phyloP scores from a whole-genome alignment of 305 asterid genomes.

The Solanum hybrid region DNA sequence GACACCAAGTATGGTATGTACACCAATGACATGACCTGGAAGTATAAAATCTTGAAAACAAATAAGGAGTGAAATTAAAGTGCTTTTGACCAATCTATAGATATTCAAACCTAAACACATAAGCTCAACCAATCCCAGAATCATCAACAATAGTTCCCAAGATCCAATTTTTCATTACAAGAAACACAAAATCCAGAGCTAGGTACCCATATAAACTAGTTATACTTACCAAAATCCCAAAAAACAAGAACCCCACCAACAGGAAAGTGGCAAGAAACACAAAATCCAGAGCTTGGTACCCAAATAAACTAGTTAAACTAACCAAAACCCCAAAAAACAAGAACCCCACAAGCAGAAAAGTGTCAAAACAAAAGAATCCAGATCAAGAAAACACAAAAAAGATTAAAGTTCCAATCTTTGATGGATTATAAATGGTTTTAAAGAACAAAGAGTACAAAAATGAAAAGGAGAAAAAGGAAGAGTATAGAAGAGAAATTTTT shows the following conservation, averaged over 20 bases:
- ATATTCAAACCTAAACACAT: slow-evolving; percentile 14
- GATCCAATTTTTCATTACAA: slow-evolving; percentile 33
- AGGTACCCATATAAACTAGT: slow-evolving; percentile 18
- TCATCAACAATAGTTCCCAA: slow-evolving; percentile 46
- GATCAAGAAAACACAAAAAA: neutral
- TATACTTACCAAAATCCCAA: neutral
- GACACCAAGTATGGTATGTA: slow-evolving; percentile 22
- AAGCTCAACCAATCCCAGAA: slow-evolving; percentile 63
- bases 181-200: slow-evolving; percentile 34
- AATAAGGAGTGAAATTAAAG: neutral
- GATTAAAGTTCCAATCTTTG: neutral
- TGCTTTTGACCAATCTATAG: neutral
- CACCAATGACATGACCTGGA: neutral
- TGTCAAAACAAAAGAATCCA: slow-evolving; percentile 14
- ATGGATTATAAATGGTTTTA: slow-evolving; percentile 13
- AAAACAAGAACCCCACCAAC: neutral
- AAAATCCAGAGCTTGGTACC: slow-evolving; percentile 36
- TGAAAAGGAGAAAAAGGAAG: slow-evolving; percentile 70
- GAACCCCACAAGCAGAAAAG: slow-evolving; percentile 21
- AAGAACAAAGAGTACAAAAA: slow-evolving; percentile 67
- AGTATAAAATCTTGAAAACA: neutral
- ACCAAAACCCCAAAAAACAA: neutral
- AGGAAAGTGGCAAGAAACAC: slow-evolving; percentile 24
- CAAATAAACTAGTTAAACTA: slow-evolving; percentile 14
- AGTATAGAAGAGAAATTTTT: slow-evolving; percentile 31